Percentiles rank a stretch among this genome's conserved stretches.
These are phyloP conservation scores for Hypoxylon rubiginosum DNA, from an alignment of 2,329 filamentous ascomycete genomes.

Conservation along the genomic window DNA sequence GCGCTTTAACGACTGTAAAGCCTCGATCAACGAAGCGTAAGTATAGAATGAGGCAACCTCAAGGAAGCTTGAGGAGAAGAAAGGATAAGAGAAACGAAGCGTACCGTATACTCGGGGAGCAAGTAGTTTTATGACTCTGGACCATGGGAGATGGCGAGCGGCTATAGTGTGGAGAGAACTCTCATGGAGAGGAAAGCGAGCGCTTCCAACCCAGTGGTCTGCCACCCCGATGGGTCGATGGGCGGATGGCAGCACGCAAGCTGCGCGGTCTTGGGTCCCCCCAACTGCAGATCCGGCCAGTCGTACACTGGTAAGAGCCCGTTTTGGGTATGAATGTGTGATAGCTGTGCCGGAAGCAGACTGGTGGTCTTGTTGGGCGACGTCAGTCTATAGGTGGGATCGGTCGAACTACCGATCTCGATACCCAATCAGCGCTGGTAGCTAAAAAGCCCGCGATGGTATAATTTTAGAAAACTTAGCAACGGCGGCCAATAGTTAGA, in stretches of 20 bases:
- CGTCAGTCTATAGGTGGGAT: constrained; percentile 40
- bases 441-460: constrained; percentile 35
- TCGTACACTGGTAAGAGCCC: constrained; percentile 44
- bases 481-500: constrained; percentile 43
- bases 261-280: constrained; percentile 45
- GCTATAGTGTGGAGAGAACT: constrained; percentile 47
- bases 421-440: constrained; percentile 46
- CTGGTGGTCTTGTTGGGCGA: constrained; percentile 43
- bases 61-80: constrained; percentile 51
- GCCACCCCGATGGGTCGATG: constrained; percentile 29
- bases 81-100: constrained; percentile 39
- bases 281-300: constrained; percentile 47
- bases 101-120: constrained; percentile 44
- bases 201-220: constrained; percentile 46
- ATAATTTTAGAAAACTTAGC: constrained; percentile 51
- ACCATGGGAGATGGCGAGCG: constrained; percentile 46
- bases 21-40: constrained; percentile 62
- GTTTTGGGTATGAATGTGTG: constrained; percentile 48
- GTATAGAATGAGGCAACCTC: constrained; percentile 53
- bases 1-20: constrained; percentile 57
- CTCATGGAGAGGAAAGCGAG: constrained; percentile 42
- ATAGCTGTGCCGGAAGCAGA: constrained; percentile 44
- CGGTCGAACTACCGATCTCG: constrained; percentile 36
- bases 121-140: constrained; percentile 51
- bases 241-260: constrained; percentile 42